A percentile compares a stretch with the other conserved stretches of the same genome.
phyloP scores from a whole-genome alignment of 257 asterid species.

The Fraxinus americana region DNA sequence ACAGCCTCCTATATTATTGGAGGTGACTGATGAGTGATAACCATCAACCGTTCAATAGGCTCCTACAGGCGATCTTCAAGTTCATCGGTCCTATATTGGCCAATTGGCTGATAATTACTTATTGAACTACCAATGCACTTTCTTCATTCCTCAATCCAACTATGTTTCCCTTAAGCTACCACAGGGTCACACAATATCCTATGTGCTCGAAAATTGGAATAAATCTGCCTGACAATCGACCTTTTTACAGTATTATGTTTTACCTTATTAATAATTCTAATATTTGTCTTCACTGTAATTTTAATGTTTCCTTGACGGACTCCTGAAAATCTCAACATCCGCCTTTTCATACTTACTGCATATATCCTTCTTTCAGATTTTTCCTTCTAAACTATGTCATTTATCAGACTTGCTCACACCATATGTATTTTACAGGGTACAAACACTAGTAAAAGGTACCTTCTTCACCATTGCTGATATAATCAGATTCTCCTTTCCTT shows the following conservation, averaged over 20 bases:
- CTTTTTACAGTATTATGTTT: background rate
- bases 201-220: background rate
- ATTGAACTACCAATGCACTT: background rate
- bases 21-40: background rate
- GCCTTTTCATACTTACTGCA: background rate
- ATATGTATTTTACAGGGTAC: background rate
- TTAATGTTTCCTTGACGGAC: background rate
- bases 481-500: constrained; percentile 79
- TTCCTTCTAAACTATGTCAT: background rate
- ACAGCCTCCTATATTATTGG: background rate
- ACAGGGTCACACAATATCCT: background rate
- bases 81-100: background rate
- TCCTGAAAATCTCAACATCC: background rate
- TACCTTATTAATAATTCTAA: background rate
- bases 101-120: background rate
- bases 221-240: background rate
- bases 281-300: background rate
- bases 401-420: background rate
- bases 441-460: constrained; percentile 44
- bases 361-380: background rate
- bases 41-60: background rate
- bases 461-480: constrained; percentile 76
- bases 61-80: background rate
- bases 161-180: background rate
- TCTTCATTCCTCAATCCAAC: background rate